Evolutionary conservation across 768 basidiomycete species (phyloP).

Genomic region (Russula compacta): DNA sequence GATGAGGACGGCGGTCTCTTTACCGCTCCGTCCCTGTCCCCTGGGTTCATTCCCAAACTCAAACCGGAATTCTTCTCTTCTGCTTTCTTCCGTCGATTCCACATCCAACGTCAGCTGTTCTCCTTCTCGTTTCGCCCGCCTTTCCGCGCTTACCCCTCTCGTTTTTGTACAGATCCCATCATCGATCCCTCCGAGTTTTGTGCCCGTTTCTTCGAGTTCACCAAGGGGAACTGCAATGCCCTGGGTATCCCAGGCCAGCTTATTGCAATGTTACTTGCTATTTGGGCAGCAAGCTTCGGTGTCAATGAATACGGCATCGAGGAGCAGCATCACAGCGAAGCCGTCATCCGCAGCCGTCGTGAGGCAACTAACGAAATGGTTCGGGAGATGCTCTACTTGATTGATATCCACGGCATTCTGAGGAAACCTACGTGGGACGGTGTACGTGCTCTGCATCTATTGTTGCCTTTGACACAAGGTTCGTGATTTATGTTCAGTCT

Average conservation of each 20-base stretch:
- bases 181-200: conserved; percentile 75
- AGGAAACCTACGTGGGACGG: conserved; percentile 84
- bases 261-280: conserved; percentile 69
- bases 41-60: conserved; percentile 60
- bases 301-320: conserved; percentile 70
- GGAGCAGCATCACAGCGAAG: conserved; percentile 28
- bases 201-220: conserved; percentile 58
- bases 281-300: conserved; percentile 88
- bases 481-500: conserved; percentile 20
- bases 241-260: conserved; percentile 70
- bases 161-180: conserved; percentile 56
- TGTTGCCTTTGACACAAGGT: conserved; percentile 84
- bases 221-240: conserved; percentile 44
- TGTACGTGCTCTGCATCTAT: conserved; percentile 65
- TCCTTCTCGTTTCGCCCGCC: not conserved
- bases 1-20: conserved; percentile 33
- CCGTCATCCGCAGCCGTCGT: conserved; percentile 36
- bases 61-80: conserved; percentile 75
- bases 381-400: conserved; percentile 64
- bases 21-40: conserved; percentile 32
- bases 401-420: conserved; percentile 73
- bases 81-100: conserved; percentile 77
- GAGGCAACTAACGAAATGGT: conserved; percentile 60
- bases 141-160: not conserved
- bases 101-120: conserved; percentile 57